These are phyloP conservation scores for Cinchona pubescens DNA, from an alignment of 257 asterid species.

Conservation along the genomic window DNA sequence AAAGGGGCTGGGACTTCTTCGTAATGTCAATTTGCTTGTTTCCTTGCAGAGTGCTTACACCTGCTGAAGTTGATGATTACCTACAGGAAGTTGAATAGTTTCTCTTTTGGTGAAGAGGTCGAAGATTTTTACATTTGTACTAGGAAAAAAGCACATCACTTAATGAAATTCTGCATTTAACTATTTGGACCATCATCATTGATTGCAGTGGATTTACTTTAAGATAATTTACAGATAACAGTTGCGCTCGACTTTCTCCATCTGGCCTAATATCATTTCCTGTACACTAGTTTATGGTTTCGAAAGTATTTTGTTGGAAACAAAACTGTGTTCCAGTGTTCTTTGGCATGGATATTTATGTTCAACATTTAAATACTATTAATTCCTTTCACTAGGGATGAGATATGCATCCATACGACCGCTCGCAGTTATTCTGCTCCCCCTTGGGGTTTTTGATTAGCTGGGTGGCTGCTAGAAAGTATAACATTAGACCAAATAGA, in stretches of 20 bases:
- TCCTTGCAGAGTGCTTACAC: constrained; percentile 68
- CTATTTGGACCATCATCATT: not conserved
- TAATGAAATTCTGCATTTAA: not conserved
- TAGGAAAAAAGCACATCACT: not conserved
- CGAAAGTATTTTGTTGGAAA: not conserved
- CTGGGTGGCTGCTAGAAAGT: not conserved
- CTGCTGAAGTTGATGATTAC: constrained; percentile 96
- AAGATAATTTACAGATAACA: not conserved
- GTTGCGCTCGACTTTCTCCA: not conserved
- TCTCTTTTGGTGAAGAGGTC: not conserved
- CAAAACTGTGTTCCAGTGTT: not conserved
- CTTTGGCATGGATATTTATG: not conserved
- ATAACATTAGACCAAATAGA: too few species aligned
- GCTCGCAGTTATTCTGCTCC: not conserved
- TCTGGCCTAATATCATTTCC: not conserved
- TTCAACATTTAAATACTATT: not conserved
- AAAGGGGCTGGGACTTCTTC: too few species aligned
- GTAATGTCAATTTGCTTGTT: constrained; percentile 1
- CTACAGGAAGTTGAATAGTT: constrained; percentile 84
- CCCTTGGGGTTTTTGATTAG: not conserved
- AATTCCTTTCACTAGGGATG: not conserved
- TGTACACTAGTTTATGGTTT: not conserved
- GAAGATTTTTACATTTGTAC: not conserved
- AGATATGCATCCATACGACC: not conserved
- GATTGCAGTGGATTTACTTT: not conserved